A percentile compares a stretch with the other conserved stretches of the same genome.
phyloP scores from a whole-genome alignment of 306 rosid genomes.

The Rosa rugosa region DNA sequence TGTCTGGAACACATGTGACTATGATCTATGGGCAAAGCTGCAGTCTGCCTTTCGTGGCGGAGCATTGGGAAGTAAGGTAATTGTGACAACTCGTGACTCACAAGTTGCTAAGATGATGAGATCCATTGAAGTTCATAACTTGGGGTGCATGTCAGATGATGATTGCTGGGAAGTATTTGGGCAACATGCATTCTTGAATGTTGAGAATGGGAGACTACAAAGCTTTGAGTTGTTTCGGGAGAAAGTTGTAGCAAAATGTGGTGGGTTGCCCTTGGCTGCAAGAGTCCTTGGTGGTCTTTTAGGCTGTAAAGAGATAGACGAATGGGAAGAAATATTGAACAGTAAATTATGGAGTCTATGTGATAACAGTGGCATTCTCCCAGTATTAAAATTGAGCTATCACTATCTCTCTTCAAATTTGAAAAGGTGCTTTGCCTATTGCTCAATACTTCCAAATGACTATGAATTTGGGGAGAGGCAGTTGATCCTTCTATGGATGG shows the following conservation, averaged over 20 bases:
- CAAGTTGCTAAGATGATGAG: constrained; percentile 6
- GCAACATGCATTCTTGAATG: constrained; percentile 7
- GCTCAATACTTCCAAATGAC: constrained; percentile 25
- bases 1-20: constrained; percentile 18
- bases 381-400: constrained; percentile 28
- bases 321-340: constrained; percentile 16
- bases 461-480: background rate
- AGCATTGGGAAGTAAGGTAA: no score
- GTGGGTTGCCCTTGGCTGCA: constrained; percentile 32
- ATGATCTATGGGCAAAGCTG: background rate
- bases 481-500: constrained; percentile 26
- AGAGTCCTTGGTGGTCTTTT: constrained; percentile 24
- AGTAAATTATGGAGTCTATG: background rate
- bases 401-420: constrained; percentile 19
- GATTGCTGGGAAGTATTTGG: constrained; percentile 18
- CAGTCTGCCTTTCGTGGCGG: background rate
- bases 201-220: background rate
- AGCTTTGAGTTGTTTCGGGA: background rate
- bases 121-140: background rate
- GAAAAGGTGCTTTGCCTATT: constrained; percentile 26
- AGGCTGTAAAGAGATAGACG: background rate
- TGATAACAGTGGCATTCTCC: constrained; percentile 19
- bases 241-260: constrained; percentile 18
- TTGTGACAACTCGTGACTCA: constrained; percentile 6
- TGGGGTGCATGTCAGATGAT: background rate